A percentile compares a stretch with the other conserved stretches of the same genome.
Conservation (phyloP, 73 alveolate species). For the Tetrahymena thermophila region DNA sequence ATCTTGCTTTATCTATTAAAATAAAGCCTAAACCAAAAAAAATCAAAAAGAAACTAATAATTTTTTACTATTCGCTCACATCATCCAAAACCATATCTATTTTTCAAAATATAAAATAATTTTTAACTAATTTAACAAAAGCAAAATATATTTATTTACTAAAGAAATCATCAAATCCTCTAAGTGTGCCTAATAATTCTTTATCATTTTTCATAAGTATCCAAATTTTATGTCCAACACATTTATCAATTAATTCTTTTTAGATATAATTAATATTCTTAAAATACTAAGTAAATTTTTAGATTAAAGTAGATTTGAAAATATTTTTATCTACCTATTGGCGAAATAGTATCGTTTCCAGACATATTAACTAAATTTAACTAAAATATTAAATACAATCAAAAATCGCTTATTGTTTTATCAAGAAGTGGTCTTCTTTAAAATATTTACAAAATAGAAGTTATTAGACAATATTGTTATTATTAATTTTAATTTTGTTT, state of each 20-base stretch:
- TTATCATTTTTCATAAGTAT: slow-evolving; percentile 50
- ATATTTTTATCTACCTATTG: background rate
- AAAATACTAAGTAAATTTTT: background rate
- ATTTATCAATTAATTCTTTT: slow-evolving; percentile 52
- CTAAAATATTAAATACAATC: background rate
- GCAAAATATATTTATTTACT: background rate
- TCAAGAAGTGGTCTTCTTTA: background rate
- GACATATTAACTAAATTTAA: background rate
- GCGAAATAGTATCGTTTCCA: background rate
- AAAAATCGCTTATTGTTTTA: background rate
- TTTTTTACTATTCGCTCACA: slow-evolving; percentile 46
- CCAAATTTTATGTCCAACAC: slow-evolving; percentile 53
- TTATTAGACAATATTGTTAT: background rate
- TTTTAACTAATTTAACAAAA: background rate
- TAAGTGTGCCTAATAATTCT: slow-evolving; percentile 53
- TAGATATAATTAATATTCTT: background rate
- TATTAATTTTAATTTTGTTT: background rate
- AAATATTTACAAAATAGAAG: background rate
- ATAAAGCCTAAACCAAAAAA: background rate
- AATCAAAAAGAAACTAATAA: background rate
- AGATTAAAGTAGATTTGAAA: background rate
- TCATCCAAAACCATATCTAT: slow-evolving; percentile 60
- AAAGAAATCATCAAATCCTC: slow-evolving; percentile 65
- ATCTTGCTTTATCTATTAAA: background rate
- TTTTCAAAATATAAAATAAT: background rate